Base-by-base conservation (phyloP, 352 stramenopile genomes). In the Phytophthora syringae region DNA sequence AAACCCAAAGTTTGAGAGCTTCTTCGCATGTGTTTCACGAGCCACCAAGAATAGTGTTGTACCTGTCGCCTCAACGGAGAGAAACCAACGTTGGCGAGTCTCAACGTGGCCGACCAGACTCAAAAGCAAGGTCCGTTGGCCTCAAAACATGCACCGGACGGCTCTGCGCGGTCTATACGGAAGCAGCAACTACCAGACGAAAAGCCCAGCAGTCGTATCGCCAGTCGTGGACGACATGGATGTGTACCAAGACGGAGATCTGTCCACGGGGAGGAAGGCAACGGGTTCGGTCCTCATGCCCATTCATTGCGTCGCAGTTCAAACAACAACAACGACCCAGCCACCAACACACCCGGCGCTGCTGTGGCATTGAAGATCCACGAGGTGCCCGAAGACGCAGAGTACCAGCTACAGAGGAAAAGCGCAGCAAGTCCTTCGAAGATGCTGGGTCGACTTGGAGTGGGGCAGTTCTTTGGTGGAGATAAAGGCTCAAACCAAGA, bases 151-250 rank as follows among this genome's bases (percentile, higher is more conserved):
- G 75, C 72, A 85, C 52, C 68, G 63, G 51, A 56, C 61, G 20
- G 58, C 64, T 16, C 64, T 89, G 3, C 75, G 76, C 20, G 70
- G 76, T 43, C 60, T 87, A 3, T 86, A 89, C 61, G 43, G 60
- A 34, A 39, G 56, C 44, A 72, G 36, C 21, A 74, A 66, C 69
- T 42, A 81, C 30, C 34, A 87, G 60, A 57, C 74, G 30, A 90
- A 82, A 70, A 74, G 75, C 37, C 70, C 70, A n/a, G 79, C 80
- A 0, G 74, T 76, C 16, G 74, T 91, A 7, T 82, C 76, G 9
- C 82, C 82, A 10, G 76, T 84, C 7, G 62, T 88, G 11, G 76
- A 79, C 22, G 55, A 78, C 24, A 63, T 65, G 53, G 64, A 80
- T 20, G 22, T 3, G 12, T 67, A 52, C 24, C 60, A 84, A 34